Evolutionary conservation across 2,329 filamentous ascomycete species (phyloP).

Genomic region (Aureobasidium sp.): DNA sequence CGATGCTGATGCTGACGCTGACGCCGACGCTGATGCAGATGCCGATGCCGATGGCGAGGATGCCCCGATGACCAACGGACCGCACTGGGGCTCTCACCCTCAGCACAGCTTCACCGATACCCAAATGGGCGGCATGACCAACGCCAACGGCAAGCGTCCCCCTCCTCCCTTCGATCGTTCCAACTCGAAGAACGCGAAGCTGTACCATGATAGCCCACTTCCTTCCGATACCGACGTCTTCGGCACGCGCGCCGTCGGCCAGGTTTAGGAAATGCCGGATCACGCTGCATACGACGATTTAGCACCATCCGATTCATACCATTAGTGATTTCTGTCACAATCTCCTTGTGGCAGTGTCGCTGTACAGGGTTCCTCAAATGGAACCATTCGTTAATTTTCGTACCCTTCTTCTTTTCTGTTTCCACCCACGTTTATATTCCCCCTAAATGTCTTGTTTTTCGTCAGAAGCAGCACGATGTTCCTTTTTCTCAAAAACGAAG

Average conservation of each 20-base stretch:
- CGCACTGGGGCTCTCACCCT: background rate
- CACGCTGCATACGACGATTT: constrained; percentile 1
- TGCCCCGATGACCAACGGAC: background rate
- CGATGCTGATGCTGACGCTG: constrained; percentile 10
- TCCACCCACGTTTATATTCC: background rate
- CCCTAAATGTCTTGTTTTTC: background rate
- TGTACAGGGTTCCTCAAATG: constrained; percentile 2
- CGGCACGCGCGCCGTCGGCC: constrained; percentile 1
- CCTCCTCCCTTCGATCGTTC: background rate
- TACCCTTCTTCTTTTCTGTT: background rate
- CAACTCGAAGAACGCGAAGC: constrained; percentile 7
- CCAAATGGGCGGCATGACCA: constrained; percentile 5
- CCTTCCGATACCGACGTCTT: constrained; percentile 1
- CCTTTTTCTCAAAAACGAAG: background rate
- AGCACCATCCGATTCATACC: background rate
- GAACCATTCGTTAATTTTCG: background rate
- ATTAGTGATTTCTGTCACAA: background rate
- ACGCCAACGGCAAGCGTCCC: constrained; percentile 14
- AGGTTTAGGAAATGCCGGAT: background rate
- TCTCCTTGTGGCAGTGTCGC: background rate
- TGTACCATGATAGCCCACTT: constrained; percentile 9
- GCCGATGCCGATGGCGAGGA: constrained; percentile 9
- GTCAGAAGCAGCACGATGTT: background rate
- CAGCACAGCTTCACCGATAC: background rate
- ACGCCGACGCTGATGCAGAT: constrained; percentile 12